Percentiles rank a stretch among this genome's conserved stretches.
These are phyloP conservation scores for Groenewaldozyma sp. DNA, from an alignment of 1,139 yeast genomes.

Conservation along the genomic window DNA sequence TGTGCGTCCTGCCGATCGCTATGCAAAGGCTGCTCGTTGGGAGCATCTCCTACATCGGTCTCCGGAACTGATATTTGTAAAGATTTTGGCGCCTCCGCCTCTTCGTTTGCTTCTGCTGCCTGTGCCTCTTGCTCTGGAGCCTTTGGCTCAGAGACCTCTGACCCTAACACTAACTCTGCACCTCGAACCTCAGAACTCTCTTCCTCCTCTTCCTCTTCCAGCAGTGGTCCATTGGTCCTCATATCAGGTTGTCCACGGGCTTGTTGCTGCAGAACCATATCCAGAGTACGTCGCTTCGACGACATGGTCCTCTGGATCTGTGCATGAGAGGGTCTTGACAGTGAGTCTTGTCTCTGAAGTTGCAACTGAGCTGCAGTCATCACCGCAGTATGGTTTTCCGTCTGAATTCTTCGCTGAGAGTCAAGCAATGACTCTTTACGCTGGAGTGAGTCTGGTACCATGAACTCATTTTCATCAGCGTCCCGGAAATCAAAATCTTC, in stretches of 20 bases:
- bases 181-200: constrained; percentile 14
- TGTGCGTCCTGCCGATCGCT: no score
- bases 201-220: constrained; percentile 4
- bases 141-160: background rate
- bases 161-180: constrained; percentile 1
- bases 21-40: no score
- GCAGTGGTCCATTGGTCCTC: background rate
- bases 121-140: constrained; percentile 4
- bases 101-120: constrained; percentile 9
- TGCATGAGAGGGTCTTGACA: constrained; percentile 13
- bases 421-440: constrained; percentile 29
- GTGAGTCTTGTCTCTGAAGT: constrained; percentile 3
- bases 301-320: constrained; percentile 25
- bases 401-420: constrained; percentile 25
- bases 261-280: constrained; percentile 16
- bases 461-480: constrained; percentile 6
- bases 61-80: no score
- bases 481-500: constrained; percentile 14
- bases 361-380: constrained; percentile 10
- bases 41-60: no score
- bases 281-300: constrained; percentile 22
- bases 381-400: constrained; percentile 14
- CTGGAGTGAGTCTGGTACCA: constrained; percentile 13
- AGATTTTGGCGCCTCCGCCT: constrained; percentile 2
- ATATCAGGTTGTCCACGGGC: constrained; percentile 11